Base-by-base conservation (phyloP, 2,329 filamentous ascomycete species). In the Penicillium aurantiogriseum region DNA sequence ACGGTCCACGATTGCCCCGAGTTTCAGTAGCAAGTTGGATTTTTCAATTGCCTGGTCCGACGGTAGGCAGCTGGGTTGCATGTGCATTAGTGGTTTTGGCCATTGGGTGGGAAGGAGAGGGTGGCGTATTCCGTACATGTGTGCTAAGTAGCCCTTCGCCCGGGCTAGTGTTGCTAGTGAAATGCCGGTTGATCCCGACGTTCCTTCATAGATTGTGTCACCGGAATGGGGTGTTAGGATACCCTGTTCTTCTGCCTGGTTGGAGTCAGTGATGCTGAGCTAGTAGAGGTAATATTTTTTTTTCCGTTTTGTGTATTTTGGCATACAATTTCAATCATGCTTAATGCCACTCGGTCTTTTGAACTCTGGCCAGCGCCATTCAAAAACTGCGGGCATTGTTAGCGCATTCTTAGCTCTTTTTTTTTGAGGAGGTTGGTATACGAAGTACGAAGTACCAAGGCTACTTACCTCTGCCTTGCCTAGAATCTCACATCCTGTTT, bases 141-240 rank as follows among this genome's bases (percentile, higher is more conserved):
- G 90, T 33, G 92, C 92, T 63, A 88, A 85, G 78, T 97, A 97
- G 35, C 94, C 94, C 74, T 87, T 85, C 23, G 94, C 92, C 65
- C 92, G 85, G 49, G 91, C 92, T 50, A 99, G 85, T 0, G 90
- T 90, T 3, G 94, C 94, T 10, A 99, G 82, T 17, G 92, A 97
- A 67, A 99, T 97, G 23, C 94, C 94, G 0, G 94, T 99, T 71
- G 91, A 96, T 58, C 94, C 94, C 17, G 96, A 92, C 1, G 94
- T 99, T 63, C 94, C 94, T 79, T 99, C 94, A 76, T 97, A 99
- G 69, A 99, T 92, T 43, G 90, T 95, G 74, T 99, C 94, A 60
- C 93, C 93, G 23, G 89, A 87, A 64, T 89, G 81, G 0, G 94
- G 93, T 0, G 82, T 83, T 45, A 99, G 77, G 19, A 92, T 80